phyloP scores from a whole-genome alignment of 2,329 filamentous ascomycete genomes.

The Purpureocillium takamizusanense region DNA sequence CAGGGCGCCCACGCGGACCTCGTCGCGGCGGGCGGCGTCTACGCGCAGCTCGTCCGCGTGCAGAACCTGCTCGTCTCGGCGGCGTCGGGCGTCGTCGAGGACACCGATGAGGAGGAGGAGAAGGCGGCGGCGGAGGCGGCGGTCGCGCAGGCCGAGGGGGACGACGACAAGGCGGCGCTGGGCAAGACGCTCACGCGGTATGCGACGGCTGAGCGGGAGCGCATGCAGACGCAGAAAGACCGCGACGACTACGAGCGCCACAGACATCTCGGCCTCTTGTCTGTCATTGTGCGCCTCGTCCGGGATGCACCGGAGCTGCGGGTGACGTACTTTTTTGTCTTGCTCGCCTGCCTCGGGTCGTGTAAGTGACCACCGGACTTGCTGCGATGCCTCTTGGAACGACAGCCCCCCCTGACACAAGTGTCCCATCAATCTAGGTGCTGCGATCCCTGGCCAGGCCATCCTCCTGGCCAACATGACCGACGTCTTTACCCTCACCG shows the following conservation, averaged over 20 bases:
- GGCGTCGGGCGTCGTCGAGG: not conserved
- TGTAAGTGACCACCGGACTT: slow-evolving; percentile 10
- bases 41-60: not conserved
- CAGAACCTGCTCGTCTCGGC: slow-evolving; percentile 1
- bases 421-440: slow-evolving; percentile 11
- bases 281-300: slow-evolving; percentile 22
- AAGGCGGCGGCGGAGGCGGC: too few relatives aligned
- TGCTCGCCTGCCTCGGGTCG: slow-evolving; percentile 18
- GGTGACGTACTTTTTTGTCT: slow-evolving; percentile 24
- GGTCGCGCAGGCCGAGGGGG: too few relatives aligned
- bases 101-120: slow-evolving; percentile 1
- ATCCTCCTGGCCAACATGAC: slow-evolving; percentile 31
- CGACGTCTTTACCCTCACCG: slow-evolving; percentile 27
- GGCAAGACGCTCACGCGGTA: slow-evolving; percentile 22
- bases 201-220: slow-evolving; percentile 17
- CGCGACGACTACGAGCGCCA: slow-evolving; percentile 26
- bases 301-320: slow-evolving; percentile 26
- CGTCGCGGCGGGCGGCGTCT: not conserved
- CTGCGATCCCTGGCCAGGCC: slow-evolving; percentile 32
- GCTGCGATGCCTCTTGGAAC: too few relatives aligned
- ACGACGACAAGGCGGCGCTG: slow-evolving; percentile 10
- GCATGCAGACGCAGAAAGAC: slow-evolving; percentile 23
- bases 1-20: slow-evolving; percentile 23
- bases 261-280: slow-evolving; percentile 19
- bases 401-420: too few relatives aligned